phyloP scores from a whole-genome alignment of 73 alveolate genomes.

The Tetrahymena thermophila region DNA sequence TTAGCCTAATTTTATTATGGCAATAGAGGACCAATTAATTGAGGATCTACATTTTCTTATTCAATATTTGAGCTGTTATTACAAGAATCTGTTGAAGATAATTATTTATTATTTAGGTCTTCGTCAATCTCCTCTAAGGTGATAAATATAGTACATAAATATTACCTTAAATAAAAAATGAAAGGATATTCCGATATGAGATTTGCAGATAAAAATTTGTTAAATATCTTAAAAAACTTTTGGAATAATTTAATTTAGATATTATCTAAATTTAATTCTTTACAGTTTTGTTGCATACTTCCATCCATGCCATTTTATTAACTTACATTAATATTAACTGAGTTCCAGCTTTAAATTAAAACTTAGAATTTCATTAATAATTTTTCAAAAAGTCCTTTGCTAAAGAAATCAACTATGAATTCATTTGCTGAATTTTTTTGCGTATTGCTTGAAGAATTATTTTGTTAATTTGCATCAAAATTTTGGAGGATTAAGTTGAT shows the following conservation, averaged over 20 bases:
- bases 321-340: neutral
- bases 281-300: neutral
- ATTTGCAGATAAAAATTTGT: neutral
- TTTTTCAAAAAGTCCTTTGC: neutral
- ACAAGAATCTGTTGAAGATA: neutral
- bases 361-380: neutral
- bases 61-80: neutral
- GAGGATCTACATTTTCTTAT: neutral
- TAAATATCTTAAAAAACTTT: neutral
- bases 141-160: neutral
- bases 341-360: neutral
- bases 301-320: neutral
- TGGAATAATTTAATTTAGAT: neutral
- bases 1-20: neutral
- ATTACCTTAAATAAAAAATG: neutral
- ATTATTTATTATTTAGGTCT: neutral
- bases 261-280: neutral
- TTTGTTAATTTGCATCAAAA: neutral
- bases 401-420: neutral
- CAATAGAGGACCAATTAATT: neutral
- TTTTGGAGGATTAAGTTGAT: neutral
- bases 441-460: neutral
- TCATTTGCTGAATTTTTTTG: neutral
- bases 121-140: neutral
- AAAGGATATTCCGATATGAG: neutral